These are phyloP conservation scores for Tinospora cordifolia DNA, from an alignment of 164 flowering plant genomes.

Conservation along the genomic window DNA sequence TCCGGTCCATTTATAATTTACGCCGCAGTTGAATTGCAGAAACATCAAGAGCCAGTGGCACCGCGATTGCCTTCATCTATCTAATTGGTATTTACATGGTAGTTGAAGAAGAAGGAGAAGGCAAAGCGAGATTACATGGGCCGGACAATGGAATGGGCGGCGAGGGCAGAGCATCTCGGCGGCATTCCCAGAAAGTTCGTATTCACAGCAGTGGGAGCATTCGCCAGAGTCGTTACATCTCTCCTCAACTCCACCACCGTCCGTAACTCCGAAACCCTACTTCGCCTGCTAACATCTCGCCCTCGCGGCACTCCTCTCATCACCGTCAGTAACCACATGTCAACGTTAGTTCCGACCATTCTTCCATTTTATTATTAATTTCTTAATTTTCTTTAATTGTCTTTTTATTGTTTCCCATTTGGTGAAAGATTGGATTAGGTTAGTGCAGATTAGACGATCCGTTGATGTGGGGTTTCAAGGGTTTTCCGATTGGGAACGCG, in stretches of 20 bases:
- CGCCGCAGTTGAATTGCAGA: no score
- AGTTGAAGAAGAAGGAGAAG: no score
- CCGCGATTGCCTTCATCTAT: no score
- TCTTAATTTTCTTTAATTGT: not conserved
- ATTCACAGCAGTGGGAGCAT: conserved; percentile 50
- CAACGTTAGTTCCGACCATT: conserved; percentile 39
- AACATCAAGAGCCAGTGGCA: no score
- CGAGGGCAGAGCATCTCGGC: conserved; percentile 31
- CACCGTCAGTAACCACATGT: conserved; percentile 88
- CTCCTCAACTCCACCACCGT: conserved; percentile 54
- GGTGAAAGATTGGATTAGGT: not conserved
- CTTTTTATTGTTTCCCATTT: not conserved
- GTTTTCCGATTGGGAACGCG: conserved; percentile 59
- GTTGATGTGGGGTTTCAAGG: conserved; percentile 88
- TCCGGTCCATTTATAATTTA: no score
- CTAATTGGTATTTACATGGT: no score
- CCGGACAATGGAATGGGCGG: conserved; percentile 65
- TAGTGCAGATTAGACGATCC: conserved; percentile 82
- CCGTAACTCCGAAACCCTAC: conserved; percentile 53
- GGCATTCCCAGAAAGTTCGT: conserved; percentile 57
- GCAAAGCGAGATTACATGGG: not conserved
- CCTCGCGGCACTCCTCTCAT: conserved; percentile 65
- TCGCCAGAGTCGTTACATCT: conserved; percentile 42
- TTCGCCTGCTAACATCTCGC: conserved; percentile 48
- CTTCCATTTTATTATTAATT: not conserved